Conservation (phyloP, 192 early-diverging fungal genomes). For the Coemansia sp. region DNA sequence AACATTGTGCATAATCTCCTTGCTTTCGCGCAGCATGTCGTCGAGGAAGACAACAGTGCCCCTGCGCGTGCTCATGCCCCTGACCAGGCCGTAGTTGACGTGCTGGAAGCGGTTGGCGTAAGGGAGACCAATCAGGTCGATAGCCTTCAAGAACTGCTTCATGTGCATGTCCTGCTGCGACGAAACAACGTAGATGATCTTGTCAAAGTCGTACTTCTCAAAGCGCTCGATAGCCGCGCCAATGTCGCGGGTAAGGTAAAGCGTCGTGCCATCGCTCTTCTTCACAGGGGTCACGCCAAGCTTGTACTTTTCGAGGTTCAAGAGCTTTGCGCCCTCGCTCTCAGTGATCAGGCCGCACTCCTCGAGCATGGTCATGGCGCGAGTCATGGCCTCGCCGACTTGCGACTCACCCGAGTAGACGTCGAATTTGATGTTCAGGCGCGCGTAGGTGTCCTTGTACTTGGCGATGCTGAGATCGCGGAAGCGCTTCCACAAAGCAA, state of each 20-base stretch:
- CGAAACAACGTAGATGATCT: slow-evolving; percentile 89
- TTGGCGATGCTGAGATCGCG: slow-evolving; percentile 85
- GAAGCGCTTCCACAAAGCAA: slow-evolving; percentile 86
- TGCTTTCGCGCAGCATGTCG: slow-evolving; percentile 84
- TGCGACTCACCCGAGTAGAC: slow-evolving; percentile 95
- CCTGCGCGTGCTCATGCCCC: slow-evolving; percentile 94
- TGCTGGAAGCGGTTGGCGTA: slow-evolving; percentile 84
- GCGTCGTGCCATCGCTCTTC: slow-evolving; percentile 87
- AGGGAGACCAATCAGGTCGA: slow-evolving; percentile 77
- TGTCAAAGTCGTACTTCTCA: slow-evolving; percentile 84
- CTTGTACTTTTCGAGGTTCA: slow-evolving; percentile 82
- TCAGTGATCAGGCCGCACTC: slow-evolving; percentile 66
- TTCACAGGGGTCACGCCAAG: slow-evolving; percentile 80
- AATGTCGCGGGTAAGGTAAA: slow-evolving; percentile 96
- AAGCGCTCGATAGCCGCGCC: slow-evolving; percentile 92
- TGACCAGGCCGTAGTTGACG: slow-evolving; percentile 93
- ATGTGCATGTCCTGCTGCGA: slow-evolving; percentile 89
- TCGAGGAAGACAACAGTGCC: slow-evolving; percentile 95
- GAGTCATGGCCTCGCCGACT: slow-evolving; percentile 70
- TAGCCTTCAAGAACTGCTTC: slow-evolving; percentile 91
- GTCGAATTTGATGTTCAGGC: slow-evolving; percentile 90
- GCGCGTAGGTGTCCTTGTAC: slow-evolving; percentile 88
- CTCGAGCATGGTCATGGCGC: slow-evolving; percentile 68
- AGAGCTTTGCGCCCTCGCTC: slow-evolving; percentile 80
- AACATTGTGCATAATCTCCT: slow-evolving; percentile 85